Evolutionary conservation across 2,329 filamentous ascomycete species (phyloP), one percentile per base, ranked within the genome.

Genomic region (Erysiphe pulchra): DNA sequence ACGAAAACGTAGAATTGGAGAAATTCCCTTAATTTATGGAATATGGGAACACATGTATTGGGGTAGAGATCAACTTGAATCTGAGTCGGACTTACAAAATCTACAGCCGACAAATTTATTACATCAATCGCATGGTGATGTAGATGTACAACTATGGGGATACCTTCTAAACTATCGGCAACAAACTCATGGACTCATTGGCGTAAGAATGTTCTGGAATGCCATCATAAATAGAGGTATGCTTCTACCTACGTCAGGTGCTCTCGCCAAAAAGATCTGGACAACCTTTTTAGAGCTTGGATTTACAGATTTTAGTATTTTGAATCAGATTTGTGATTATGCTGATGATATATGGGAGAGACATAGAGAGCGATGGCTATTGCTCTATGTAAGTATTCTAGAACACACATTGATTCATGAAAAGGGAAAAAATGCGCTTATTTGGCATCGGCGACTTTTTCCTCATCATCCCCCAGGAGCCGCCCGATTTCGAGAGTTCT

Each of bases 381-480:
- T 47, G 5, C 53, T 73, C 0, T 71, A 72, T 52, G 51, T 54
- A 14, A 52, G 55, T 11, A 54, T 70, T 49, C 59, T 74, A 45
- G 57, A 59, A 32, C 54, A 64, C 37, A 52, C 58, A 20, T 50
- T 68, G 5, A 51, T 53, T 14, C 47, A 47, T 30, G 47, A 48
- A 9, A 38, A 50, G 28, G 46, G 48, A 2, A 37, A 50, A 3
- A 46, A 49, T 31, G 53, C 54, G 11, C n/a, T 54, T 11, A 24
- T 39, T 16, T 58, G 55, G 55, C 56, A 60, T 45, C 53, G 42
- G 42, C 54, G 46, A 47, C 54, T 52, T 51, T 55, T 46, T 30
- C 36, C 18, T 44, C 45, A 28, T 52, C 60, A 51, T 47, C 41
- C 41, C 43, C 58, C 50, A 50, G 58, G 58, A 45, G 65, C 58